A percentile compares a stretch with the other conserved stretches of the same genome.
Evolutionary conservation across 164 flowering plant species (phyloP).

Genomic region (Stephania cephalantha): DNA sequence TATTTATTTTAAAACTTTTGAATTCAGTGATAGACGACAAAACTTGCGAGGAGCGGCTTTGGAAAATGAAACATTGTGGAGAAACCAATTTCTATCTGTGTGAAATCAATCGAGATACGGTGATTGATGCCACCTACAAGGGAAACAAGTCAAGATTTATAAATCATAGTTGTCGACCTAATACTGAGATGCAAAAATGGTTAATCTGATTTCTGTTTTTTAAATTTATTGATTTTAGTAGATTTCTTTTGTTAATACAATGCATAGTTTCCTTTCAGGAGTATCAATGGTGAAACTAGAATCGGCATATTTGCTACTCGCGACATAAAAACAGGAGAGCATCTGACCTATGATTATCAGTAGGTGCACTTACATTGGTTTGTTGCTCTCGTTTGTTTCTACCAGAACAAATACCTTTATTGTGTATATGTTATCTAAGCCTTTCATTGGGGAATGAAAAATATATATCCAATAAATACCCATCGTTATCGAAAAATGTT

Average conservation of each 20-base stretch:
- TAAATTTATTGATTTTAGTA: background rate
- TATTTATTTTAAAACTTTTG: background rate
- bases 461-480: background rate
- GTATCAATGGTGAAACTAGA: slow-evolving; percentile 91
- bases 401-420: too few species aligned
- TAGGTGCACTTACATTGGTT: slow-evolving; percentile 30
- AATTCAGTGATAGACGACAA: slow-evolving; percentile 90
- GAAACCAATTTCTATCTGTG: slow-evolving; percentile 95
- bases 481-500: slow-evolving; percentile 8
- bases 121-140: slow-evolving; percentile 96
- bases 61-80: slow-evolving; percentile 94
- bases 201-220: slow-evolving; percentile 19
- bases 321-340: slow-evolving; percentile 77
- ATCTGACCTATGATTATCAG: slow-evolving; percentile 97
- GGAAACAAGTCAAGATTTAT: slow-evolving; percentile 97
- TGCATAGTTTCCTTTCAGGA: slow-evolving; percentile 40
- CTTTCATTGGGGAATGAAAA: background rate
- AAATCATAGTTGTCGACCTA: slow-evolving; percentile 95
- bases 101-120: slow-evolving; percentile 96
- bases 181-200: slow-evolving; percentile 99
- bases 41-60: slow-evolving; percentile 96
- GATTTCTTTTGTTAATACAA: slow-evolving; percentile 7
- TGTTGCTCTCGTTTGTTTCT: background rate
- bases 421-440: background rate
- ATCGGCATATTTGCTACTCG: slow-evolving; percentile 95